phyloP scores from a whole-genome alignment of 2,329 filamentous ascomycete species.

The Thielaviopsis populi region DNA sequence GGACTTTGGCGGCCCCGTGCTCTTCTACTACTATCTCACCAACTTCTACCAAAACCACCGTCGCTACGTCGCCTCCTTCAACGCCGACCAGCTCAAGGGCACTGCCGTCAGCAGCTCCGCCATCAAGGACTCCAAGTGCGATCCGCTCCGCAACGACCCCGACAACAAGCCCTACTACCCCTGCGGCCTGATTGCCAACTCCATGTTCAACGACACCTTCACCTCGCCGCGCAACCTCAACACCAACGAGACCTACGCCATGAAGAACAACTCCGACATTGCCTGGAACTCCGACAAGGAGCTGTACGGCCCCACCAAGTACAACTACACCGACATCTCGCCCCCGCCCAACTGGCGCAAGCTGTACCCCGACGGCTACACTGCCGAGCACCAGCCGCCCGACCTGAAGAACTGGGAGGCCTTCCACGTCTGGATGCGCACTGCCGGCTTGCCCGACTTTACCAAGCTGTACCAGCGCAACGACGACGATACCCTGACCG shows the following conservation, averaged over 20 bases:
- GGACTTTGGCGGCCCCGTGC: constrained; percentile 62
- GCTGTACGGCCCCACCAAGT: constrained; percentile 58
- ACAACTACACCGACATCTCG: constrained; percentile 48
- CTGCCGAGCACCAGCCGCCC: constrained; percentile 47
- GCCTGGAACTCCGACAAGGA: constrained; percentile 75
- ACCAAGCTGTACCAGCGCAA: constrained; percentile 86
- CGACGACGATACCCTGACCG: constrained; percentile 49
- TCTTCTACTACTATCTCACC: constrained; percentile 88
- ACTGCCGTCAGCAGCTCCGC: constrained; percentile 41
- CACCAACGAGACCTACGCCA: constrained; percentile 44
- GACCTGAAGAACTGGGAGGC: constrained; percentile 61
- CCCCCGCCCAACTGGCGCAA: constrained; percentile 77
- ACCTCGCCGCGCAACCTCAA: constrained; percentile 47
- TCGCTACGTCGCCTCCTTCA: constrained; percentile 83
- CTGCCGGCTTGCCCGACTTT: constrained; percentile 82
- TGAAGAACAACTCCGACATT: constrained; percentile 61
- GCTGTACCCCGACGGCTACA: constrained; percentile 58
- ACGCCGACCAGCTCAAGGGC: constrained; percentile 66
- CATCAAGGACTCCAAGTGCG: constrained; percentile 57
- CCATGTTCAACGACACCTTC: constrained; percentile 90
- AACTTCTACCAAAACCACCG: constrained; percentile 99
- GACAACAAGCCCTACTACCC: constrained; percentile 66
- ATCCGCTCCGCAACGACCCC: constrained; percentile 47
- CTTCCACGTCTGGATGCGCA: constrained; percentile 98
- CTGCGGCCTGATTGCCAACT: constrained; percentile 92